A percentile compares a stretch with the other conserved stretches of the same genome.
These are phyloP conservation scores for Flaveria floridana DNA, from an alignment of 140 eudicot species.

Conservation along the genomic window DNA sequence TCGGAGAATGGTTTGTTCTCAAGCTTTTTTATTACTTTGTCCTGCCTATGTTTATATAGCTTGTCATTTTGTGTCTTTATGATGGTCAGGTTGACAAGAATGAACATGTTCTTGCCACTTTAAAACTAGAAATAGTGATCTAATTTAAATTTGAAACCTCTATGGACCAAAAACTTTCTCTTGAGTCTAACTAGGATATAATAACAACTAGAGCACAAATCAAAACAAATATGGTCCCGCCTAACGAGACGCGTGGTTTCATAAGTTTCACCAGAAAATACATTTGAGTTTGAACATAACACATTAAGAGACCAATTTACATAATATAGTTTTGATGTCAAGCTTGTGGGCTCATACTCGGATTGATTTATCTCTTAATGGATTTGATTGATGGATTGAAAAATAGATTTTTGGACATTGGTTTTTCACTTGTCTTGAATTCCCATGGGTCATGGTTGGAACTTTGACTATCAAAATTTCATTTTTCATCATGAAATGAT, in stretches of 20 bases:
- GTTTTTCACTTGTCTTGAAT: constrained; percentile 11
- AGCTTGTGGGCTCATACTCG: constrained; percentile 11
- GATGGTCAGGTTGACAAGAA: constrained; percentile 29
- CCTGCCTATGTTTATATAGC: constrained; percentile 44
- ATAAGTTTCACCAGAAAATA: neutral
- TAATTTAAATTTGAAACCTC: constrained; percentile 4
- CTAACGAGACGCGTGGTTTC: neutral
- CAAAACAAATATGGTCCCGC: neutral
- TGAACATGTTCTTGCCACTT: constrained; percentile 34
- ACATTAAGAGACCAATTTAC: neutral
- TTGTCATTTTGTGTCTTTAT: constrained; percentile 40
- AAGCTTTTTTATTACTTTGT: constrained; percentile 32
- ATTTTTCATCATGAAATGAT: constrained; percentile 35
- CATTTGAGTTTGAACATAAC: neutral
- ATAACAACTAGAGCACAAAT: neutral
- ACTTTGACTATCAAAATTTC: constrained; percentile 33
- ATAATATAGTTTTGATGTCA: neutral
- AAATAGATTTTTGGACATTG: neutral
- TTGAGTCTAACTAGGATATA: constrained; percentile 7
- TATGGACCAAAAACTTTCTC: neutral
- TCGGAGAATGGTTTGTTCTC: constrained; percentile 56
- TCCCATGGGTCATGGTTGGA: constrained; percentile 24
- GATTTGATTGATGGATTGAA: constrained; percentile 15
- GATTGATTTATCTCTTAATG: neutral
- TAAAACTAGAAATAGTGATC: constrained; percentile 13